Base-by-base conservation (phyloP, 2,329 filamentous ascomycete genomes). In the Orbilia quercus region DNA sequence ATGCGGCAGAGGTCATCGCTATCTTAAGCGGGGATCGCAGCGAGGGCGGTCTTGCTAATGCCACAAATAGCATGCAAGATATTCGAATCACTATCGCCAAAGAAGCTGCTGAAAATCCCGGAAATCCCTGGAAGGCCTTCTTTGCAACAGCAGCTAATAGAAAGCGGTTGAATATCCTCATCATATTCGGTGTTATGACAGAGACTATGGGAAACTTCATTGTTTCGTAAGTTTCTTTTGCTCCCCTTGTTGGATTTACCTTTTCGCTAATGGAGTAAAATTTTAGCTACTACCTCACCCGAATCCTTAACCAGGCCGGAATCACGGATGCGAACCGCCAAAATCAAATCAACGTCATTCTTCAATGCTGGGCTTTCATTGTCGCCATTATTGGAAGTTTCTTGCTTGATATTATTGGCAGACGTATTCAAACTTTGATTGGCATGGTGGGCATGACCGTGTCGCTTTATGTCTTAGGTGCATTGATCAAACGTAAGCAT, bases 351-450 rank as follows among this genome's bases (percentile, higher is more conserved):
- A 78, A 80, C 16, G 77, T 80, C 16, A 79, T 80, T 31, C 74
- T 82, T 28, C 81, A 81, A 57, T 80, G 79, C 36, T 81, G 79
- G 79, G 80, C 79, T 4, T 79, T 82, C 36, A 76, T 75, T 22
- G 75, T 80, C 0, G 79, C 80, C 0, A 48, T 82, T 7, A 36
- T 77, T 5, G 80, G 79, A 7, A 81, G 79, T 22, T 80, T 79
- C 54, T 78, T 80, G 63, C 75, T 79, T 1, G 80, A 81, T 54
- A 76, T 77, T 16, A 73, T 81, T 1, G 80, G 80, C 1, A 79
- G 80, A 36, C 75, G 78, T 74, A 77, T 74, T 1, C 78, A 80
- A 47, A 79, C 77, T 6, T 67, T 78, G 25, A 76, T 80, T 25
- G 76, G 77, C 6, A 66, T 77, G 9, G 65, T 54, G 1, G 78